Base-by-base conservation (phyloP, 495 filamentous ascomycete species). In the Neurospora africana region DNA sequence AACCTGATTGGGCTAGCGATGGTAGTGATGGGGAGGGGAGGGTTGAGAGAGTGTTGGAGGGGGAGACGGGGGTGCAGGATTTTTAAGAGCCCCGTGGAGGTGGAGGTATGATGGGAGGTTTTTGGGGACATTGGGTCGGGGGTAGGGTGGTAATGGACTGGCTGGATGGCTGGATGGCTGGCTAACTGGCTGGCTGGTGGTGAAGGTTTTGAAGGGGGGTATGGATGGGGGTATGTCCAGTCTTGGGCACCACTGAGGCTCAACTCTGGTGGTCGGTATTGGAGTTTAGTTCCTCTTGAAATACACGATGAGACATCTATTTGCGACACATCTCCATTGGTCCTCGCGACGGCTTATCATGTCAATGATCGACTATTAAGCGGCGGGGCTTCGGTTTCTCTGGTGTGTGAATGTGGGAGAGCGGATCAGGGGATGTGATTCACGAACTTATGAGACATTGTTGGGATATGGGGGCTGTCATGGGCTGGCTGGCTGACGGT, bases 1-100 rank as follows among this genome's bases (percentile, higher is more conserved):
- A 91, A 68, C 88, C 90, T 1, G 84, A 83, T 39, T 92, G 88
- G 88, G 80, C 84, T 70, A 89, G 85, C 41, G 83, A 81, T 58
- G 75, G 76, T 15, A 19, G 40, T 41, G 79, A 81, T 10, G 84
- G 81, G 73, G 88, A 75, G 44, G 72, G 15, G 38, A 58, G 36
- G 21, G 67, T 76, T 44, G 78, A 80, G 19, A 73, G 74, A 40
- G 39, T 75, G 30, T 75, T 91, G 21, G 81, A 80, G 35, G 91
- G 92, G 5, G 89, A 95, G 81, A 95, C 92, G 23, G 93, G 93
- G 1, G 83, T 95, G 41, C 92, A 95, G 77, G 93, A 96, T 80
- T 96, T 89, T 72, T 95, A 87, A 7, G 53, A 17, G 69, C 17
- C 68, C 21, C 1, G 3, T 39, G 33, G 65, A 38, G 37, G 9